Evolutionary conservation across 352 stramenopile genomes (phyloP), one percentile per base, ranked within the genome.

Genomic region (Halophytophthora polymorphica): DNA sequence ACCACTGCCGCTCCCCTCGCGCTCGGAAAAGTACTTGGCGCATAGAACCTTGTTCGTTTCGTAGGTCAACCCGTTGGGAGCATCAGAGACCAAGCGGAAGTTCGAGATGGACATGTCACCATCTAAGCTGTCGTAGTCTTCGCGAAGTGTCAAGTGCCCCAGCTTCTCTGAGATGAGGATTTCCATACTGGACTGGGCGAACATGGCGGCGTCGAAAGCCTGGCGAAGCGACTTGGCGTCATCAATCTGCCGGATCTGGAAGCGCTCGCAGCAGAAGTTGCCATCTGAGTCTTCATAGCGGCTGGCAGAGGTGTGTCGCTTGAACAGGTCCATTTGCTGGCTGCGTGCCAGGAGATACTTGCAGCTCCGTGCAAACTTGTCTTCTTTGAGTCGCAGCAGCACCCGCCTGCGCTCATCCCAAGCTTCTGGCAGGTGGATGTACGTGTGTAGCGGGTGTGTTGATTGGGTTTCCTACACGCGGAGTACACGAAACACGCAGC

Each of bases 61-160:
- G 0, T 47, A 57, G 2, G 53, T 25, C 28, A 68, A 34, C 14
- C 57, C 47, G 50, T n/a, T 21, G 2, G 45, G 35, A 2, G 31
- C 25, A 19, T 41, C 41, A 1, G 47, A 65, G 6, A 73, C 50
- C 22, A 76, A 22, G 1, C 66, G 66, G 38, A 66, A 58, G 15
- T 64, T 62, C 2, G 38, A 39, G n/a, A 67, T 61, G 5, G 50
- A 55, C 12, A 46, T 43, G 22, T 47, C 44, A 12, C 55, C 50
- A 14, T 58, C 55, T 15, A 64, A 38, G 10, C 29, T 61, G 45
- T 76, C 62, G 23, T 74, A 71, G 45, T 72, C 64, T 23, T 80
- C 66, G 15, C 69, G 44, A 15, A 77, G 44, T 7, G 57, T 71
- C 8, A 69, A 50, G 6, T 63, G 46, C 0, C 51, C 55, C 6